A percentile compares a stretch with the other conserved stretches of the same genome.
Conservation (phyloP, 768 basidiomycete genomes). For the Mycena alexandri region DNA sequence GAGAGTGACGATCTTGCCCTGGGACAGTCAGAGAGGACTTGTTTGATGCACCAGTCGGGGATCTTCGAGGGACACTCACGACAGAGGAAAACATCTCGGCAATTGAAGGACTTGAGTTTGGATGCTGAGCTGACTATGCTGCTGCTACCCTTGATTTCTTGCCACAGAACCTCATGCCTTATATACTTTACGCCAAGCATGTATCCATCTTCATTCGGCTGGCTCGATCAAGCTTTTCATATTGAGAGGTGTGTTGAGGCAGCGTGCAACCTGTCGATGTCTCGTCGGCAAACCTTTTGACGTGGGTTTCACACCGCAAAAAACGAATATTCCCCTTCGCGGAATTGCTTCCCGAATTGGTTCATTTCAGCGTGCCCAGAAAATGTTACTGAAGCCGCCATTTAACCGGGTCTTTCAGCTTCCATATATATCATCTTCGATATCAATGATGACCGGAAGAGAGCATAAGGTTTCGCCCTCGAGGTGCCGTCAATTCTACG, state of each 20-base stretch:
- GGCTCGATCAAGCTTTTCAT: constrained; percentile 17
- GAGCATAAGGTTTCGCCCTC: neutral
- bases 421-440: constrained; percentile 3
- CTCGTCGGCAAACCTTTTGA: constrained; percentile 13
- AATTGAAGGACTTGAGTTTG: constrained; percentile 14
- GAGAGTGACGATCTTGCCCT: constrained; percentile 11
- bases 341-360: constrained; percentile 7
- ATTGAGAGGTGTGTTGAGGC: neutral
- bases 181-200: constrained; percentile 20
- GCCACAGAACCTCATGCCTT: constrained; percentile 11
- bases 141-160: neutral
- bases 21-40: constrained; percentile 11
- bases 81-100: constrained; percentile 21
- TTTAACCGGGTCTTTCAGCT: constrained; percentile 5
- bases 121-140: constrained; percentile 6
- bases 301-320: constrained; percentile 16
- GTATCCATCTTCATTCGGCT: constrained; percentile 16
- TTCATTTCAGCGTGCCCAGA: constrained; percentile 6
- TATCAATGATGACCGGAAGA: constrained; percentile 2
- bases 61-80: constrained; percentile 19
- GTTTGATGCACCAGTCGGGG: constrained; percentile 15
- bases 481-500: constrained; percentile 5
- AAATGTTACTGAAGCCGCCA: constrained; percentile 9
- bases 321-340: constrained; percentile 18
- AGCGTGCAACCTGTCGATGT: constrained; percentile 1